Evolutionary conservation across 257 asterid genomes (phyloP).

Genomic region (Nicotiana noctiflora): DNA sequence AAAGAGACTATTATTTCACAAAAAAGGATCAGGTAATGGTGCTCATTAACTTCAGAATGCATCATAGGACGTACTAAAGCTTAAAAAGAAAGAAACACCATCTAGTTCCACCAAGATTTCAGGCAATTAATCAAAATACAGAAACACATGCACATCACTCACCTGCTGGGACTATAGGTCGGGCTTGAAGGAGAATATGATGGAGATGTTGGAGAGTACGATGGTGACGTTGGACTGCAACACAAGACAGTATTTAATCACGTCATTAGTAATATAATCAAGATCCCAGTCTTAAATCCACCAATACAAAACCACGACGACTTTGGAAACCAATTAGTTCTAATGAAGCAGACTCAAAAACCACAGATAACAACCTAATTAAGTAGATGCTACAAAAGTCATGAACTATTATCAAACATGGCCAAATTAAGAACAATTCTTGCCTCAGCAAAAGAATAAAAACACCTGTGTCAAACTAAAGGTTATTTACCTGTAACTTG

Average conservation of each 20-base stretch:
- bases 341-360: background rate
- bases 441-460: background rate
- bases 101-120: background rate
- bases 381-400: background rate
- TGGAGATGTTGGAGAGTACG: slow-evolving; percentile 92
- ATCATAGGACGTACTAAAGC: background rate
- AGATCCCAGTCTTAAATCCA: background rate
- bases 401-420: background rate
- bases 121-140: background rate
- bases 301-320: background rate
- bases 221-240: slow-evolving; percentile 96
- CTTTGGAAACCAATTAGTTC: background rate
- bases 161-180: slow-evolving; percentile 97
- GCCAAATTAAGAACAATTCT: background rate
- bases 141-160: slow-evolving; percentile 7
- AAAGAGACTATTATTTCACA: background rate
- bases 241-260: slow-evolving; percentile 4
- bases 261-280: background rate
- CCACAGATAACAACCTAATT: background rate
- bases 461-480: background rate
- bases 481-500: slow-evolving; percentile 74
- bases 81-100: background rate
- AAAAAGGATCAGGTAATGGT: background rate
- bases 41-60: background rate
- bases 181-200: slow-evolving; percentile 95